Evolutionary conservation across 2,329 filamentous ascomycete species (phyloP).

Genomic region (Calonectria pauciramosa): DNA sequence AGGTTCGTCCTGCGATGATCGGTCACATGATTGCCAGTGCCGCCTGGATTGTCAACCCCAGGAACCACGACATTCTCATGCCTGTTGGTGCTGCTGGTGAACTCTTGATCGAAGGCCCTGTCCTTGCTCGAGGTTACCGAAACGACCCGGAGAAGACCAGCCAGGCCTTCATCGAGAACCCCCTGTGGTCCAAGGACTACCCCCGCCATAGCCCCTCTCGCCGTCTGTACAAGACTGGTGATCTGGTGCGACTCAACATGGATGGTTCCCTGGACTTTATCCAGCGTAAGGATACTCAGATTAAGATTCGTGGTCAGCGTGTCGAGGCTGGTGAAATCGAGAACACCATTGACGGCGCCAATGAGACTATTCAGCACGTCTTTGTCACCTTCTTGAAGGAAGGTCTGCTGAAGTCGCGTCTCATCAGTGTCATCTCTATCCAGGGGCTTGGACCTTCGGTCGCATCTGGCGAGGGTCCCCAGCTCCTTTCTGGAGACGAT

Average conservation of each 20-base stretch:
- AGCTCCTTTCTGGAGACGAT: conserved; percentile 5
- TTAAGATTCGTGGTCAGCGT: conserved; percentile 52
- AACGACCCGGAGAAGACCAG: conserved; percentile 53
- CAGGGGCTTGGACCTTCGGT: conserved; percentile 24
- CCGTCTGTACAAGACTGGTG: conserved; percentile 42
- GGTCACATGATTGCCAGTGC: conserved; percentile 33
- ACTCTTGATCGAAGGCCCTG: conserved; percentile 52
- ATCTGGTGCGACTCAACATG: conserved; percentile 44
- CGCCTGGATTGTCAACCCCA: conserved; percentile 46
- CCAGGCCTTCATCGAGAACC: conserved; percentile 43
- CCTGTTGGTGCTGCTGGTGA: conserved; percentile 51
- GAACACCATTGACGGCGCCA: conserved; percentile 39
- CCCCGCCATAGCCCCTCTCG: rapidly evolving
- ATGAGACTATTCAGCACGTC: conserved; percentile 36
- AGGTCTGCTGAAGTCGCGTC: conserved; percentile 33
- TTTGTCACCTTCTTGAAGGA: conserved; percentile 34
- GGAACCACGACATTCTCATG: conserved; percentile 44
- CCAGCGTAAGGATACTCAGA: conserved; percentile 47
- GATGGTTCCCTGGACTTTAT: conserved; percentile 42
- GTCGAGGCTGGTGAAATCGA: conserved; percentile 51
- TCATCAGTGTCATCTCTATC: conserved; percentile 10
- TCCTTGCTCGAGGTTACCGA: conserved; percentile 65
- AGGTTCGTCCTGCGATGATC: conserved; percentile 39
- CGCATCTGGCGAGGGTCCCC: conserved; percentile 15
- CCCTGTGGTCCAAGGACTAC: conserved; percentile 31